Evolutionary conservation across 1,284 basidiomycete genomes (phyloP), one percentile per base, ranked within the genome.

Genomic region (Moesziomyces sp.): DNA sequence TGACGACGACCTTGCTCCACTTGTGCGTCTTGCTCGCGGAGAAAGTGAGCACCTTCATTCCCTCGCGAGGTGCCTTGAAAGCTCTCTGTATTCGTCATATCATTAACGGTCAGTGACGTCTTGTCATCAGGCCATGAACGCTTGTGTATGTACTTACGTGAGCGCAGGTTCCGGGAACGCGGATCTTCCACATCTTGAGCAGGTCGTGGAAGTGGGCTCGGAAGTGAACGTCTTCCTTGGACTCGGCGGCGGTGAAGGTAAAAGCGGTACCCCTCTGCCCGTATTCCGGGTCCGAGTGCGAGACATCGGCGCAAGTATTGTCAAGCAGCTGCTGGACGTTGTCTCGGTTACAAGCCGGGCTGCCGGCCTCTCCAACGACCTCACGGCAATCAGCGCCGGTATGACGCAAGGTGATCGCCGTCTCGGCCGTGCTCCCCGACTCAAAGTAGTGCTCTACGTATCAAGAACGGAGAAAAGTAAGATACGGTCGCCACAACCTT

Each of bases 251-350:
- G 9, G 8, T 21, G 16, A 16, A 40, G 26, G 30, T 46, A 13
- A 49, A 5, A 1, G 35, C 16, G 13, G 13, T 18, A 6, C 35
- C 16, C 6, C 35, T 38, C 35, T 38, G 35, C 14, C 35, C 30
- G 9, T 30, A 30, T 38, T 14, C 35, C 11, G 1, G 38, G 23
- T 60, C 46, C 1, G 58, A 24, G 47, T 50, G 47, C 16, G 26
- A 19, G 3, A 61, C 59, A 13, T 61, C 52, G 23, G 59, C 59
- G 24, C 59, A 61, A 14, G 35, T 38, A 14, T 38, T 38, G 35
- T 38, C 35, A 18, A 14, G 14, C 35, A 18, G 14, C 14, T 38
- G 35, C 35, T 16, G 14, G 13, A 38, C 7, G 35, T 38, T 6
- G 11, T 38, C 35, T 38, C 14, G 14, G 35, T 38, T 38, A 7